Conservation (phyloP, 495 filamentous ascomycete genomes). For the Oleoguttula mirabilis region DNA sequence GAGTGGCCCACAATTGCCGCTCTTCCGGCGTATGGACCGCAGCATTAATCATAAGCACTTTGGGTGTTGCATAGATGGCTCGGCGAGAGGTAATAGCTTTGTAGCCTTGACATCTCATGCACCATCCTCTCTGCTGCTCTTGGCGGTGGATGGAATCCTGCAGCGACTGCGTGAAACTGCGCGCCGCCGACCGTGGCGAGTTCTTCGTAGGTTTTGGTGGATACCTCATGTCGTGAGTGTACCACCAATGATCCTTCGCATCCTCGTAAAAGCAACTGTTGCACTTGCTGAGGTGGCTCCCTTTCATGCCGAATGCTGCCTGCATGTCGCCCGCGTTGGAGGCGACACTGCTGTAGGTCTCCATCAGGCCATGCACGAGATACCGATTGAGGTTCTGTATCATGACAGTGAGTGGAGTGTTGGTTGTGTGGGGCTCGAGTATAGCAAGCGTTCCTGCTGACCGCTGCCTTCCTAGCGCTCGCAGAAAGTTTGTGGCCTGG, state of each 20-base stretch:
- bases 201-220: conserved; percentile 36
- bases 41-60: conserved; percentile 73
- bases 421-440: conserved; percentile 68
- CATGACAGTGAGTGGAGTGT: conserved; percentile 54
- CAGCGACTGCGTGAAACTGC: conserved; percentile 66
- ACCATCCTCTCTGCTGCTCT: conserved; percentile 76
- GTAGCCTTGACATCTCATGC: conserved; percentile 74
- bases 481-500: conserved; percentile 92
- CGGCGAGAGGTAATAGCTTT: conserved; percentile 69
- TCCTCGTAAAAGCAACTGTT: conserved; percentile 72
- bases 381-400: conserved; percentile 70
- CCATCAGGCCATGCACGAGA: conserved; percentile 56
- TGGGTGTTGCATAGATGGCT: conserved; percentile 65
- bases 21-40: conserved; percentile 58
- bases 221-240: conserved; percentile 77
- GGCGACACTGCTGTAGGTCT: conserved; percentile 53
- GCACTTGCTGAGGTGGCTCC: conserved; percentile 55
- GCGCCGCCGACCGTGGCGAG: conserved; percentile 33
- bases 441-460: conserved; percentile 60
- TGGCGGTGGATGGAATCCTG: conserved; percentile 80
- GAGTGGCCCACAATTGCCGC: conserved; percentile 69
- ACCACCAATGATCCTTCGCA: conserved; percentile 50
- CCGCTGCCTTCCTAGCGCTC: conserved; percentile 67
- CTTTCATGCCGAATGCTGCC: conserved; percentile 44
- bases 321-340: conserved; percentile 49